Conservation (phyloP, 495 filamentous ascomycete genomes). For the Penicillium odoratum region DNA sequence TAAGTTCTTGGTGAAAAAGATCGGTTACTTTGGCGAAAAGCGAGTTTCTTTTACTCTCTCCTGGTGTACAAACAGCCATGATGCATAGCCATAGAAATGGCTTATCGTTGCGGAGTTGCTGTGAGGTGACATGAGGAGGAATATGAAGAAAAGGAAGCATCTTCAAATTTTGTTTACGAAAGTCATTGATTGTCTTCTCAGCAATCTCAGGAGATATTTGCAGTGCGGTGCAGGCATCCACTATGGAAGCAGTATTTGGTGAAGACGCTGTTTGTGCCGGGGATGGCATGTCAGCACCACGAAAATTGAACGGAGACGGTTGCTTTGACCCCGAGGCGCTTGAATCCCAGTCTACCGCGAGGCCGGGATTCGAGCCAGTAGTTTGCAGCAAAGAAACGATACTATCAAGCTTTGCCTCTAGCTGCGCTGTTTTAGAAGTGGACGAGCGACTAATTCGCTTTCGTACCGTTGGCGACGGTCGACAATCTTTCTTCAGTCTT, state of each 20-base stretch:
- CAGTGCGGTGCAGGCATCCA: constrained; percentile 15
- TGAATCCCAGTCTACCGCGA: constrained; percentile 18
- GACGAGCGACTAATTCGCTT: constrained; percentile 32
- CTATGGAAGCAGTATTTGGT: constrained; percentile 5
- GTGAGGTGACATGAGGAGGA: constrained; percentile 42
- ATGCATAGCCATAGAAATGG: constrained; percentile 59
- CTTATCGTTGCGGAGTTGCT: constrained; percentile 42
- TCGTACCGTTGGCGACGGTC: constrained; percentile 32
- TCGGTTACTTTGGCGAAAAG: constrained; percentile 40
- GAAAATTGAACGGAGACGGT: background rate
- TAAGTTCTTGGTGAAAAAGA: constrained; percentile 46
- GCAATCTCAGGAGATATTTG: constrained; percentile 33
- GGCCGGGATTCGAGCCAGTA: constrained; percentile 14
- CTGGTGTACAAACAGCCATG: constrained; percentile 43
- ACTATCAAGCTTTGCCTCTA: constrained; percentile 54
- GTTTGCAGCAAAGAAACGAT: constrained; percentile 48
- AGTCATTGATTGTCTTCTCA: constrained; percentile 38
- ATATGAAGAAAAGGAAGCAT: constrained; percentile 49
- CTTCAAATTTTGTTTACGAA: constrained; percentile 42
- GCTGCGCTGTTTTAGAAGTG: constrained; percentile 34
- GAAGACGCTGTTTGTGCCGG: constrained; percentile 10
- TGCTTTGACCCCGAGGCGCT: constrained; percentile 1
- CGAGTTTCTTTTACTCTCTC: constrained; percentile 31
- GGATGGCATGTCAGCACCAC: constrained; percentile 15
- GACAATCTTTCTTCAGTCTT: constrained; percentile 47